These are phyloP conservation scores for Paramecium sexaurelia DNA, from an alignment of 73 alveolate species.

Conservation along the genomic window DNA sequence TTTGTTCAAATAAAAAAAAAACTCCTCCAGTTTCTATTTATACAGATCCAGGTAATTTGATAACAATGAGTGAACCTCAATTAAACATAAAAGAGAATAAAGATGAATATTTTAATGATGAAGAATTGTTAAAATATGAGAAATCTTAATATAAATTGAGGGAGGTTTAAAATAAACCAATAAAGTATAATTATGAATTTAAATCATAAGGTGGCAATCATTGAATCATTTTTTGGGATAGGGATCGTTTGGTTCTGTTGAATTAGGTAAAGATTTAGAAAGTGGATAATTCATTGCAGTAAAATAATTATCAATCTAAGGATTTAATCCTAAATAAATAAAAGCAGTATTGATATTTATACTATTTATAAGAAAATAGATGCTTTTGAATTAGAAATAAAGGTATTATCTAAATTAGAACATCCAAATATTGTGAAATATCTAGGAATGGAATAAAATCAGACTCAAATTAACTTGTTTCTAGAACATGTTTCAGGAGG, in stretches of 20 bases:
- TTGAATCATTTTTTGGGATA: constrained; percentile 57
- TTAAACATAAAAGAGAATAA: not conserved
- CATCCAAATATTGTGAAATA: constrained; percentile 86
- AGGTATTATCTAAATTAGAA: constrained; percentile 73
- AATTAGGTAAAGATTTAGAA: constrained; percentile 63
- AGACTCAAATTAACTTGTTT: constrained; percentile 76
- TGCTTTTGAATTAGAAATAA: constrained; percentile 78
- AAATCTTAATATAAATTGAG: not conserved
- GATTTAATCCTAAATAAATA: not conserved
- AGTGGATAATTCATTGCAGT: constrained; percentile 77
- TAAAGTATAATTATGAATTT: not conserved
- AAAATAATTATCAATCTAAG: constrained; percentile 69
- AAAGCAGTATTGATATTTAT: not conserved
- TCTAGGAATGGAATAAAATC: constrained; percentile 76
- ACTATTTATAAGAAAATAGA: constrained; percentile 69
- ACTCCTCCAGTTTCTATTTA: not conserved
- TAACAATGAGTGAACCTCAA: not conserved
- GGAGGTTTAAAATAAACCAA: not conserved
- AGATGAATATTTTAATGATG: constrained; percentile 14
- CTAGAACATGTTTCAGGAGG: constrained; percentile 88
- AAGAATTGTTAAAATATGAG: not conserved
- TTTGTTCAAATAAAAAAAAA: not conserved
- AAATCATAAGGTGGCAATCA: not conserved
- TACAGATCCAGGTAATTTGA: not conserved
- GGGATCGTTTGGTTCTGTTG: constrained; percentile 88